Evolutionary conservation across 202 grass and related monocot genomes (phyloP).

Genomic region (Dendrocalamus latiflorus): DNA sequence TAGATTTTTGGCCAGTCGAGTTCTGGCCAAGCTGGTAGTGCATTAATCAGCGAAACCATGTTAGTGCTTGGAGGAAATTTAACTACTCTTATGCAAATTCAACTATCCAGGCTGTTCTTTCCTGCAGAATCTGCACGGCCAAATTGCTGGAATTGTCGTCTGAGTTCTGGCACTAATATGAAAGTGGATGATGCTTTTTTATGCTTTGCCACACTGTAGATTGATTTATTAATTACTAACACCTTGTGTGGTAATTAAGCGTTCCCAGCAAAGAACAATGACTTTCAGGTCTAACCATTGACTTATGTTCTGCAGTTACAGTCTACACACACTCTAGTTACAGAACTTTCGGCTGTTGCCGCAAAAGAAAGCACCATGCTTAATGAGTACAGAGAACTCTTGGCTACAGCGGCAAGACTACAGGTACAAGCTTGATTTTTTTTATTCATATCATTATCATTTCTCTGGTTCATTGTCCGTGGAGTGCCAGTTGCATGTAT

Average conservation of each 20-base stretch:
- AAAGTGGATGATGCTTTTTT: background rate
- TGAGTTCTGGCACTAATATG: background rate
- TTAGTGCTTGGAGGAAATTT: background rate
- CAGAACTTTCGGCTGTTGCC: conserved; percentile 72
- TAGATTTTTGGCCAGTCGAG: background rate
- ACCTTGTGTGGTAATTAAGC: background rate
- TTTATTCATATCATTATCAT: background rate
- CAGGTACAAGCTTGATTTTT: conserved; percentile 42
- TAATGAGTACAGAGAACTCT: conserved; percentile 77
- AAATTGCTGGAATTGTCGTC: background rate
- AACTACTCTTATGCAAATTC: background rate
- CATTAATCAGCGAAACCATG: background rate
- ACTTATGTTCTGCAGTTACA: conserved; percentile 56
- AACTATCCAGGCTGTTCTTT: background rate
- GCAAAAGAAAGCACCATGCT: conserved; percentile 70
- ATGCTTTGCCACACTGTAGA: conserved; percentile 2
- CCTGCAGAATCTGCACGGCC: background rate
- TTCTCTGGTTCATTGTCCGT: background rate
- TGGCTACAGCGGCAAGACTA: conserved; percentile 52
- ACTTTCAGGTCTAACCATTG: conserved; percentile 25
- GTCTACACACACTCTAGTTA: conserved; percentile 59
- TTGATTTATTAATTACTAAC: background rate
- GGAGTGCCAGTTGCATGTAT: background rate
- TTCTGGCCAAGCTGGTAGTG: background rate
- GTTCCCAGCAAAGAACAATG: background rate